Conservation (phyloP, 805 yeast species). For the Lipomyces spencermartinsiae region DNA sequence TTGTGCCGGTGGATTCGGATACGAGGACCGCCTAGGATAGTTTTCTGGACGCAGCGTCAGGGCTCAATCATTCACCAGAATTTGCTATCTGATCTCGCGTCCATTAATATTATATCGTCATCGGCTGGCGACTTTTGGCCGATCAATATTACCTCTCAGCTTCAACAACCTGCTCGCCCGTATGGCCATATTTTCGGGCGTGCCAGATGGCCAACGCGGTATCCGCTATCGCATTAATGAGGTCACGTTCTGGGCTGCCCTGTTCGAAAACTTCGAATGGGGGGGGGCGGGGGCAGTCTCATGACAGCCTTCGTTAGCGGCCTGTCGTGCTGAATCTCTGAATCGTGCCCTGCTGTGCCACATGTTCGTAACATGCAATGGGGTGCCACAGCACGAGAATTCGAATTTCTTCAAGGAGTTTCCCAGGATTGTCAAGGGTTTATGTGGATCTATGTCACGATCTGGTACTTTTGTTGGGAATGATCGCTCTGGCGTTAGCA, state of each 20-base stretch:
- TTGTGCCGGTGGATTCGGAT: conserved; percentile 25
- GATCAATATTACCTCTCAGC: conserved; percentile 24
- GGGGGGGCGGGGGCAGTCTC: no score
- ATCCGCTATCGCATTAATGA: conserved; percentile 18
- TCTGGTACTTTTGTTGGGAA: conserved; percentile 7
- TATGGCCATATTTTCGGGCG: conserved; percentile 19
- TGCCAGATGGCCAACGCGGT: conserved; percentile 18
- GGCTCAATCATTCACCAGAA: conserved; percentile 22
- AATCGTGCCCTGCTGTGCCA: conserved; percentile 23
- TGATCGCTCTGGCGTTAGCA: conserved; percentile 19
- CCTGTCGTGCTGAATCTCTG: conserved; percentile 27
- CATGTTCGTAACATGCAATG: conserved; percentile 25
- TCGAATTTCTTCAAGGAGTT: conserved; percentile 28
- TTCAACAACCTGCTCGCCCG: conserved; percentile 19
- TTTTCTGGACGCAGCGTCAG: conserved; percentile 27
- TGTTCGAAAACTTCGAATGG: conserved; percentile 17
- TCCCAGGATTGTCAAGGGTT: conserved; percentile 22
- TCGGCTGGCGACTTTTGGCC: conserved; percentile 16
- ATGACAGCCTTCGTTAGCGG: conserved; percentile 25
- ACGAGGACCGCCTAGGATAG: conserved; percentile 29
- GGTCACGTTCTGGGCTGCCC: conserved; percentile 15
- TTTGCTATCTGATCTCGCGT: conserved; percentile 21
- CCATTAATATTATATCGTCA: conserved; percentile 22
- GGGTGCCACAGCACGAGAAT: conserved; percentile 32
- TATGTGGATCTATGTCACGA: conserved; percentile 17